Evolutionary conservation across 768 basidiomycete species (phyloP).

Genomic region (Leucocoprinus sp.): DNA sequence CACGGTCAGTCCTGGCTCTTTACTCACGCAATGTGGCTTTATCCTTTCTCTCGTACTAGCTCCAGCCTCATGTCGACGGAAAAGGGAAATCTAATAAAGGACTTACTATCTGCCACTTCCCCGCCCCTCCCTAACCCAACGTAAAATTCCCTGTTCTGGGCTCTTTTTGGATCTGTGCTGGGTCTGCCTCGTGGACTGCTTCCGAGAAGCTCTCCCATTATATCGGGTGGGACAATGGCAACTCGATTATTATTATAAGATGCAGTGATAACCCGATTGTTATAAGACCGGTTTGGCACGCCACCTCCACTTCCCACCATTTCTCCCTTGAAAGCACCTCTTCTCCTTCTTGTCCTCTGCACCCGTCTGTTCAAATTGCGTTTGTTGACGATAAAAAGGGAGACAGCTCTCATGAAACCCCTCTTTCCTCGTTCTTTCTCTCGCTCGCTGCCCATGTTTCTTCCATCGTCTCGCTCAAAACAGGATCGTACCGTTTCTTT

Average conservation of each 20-base stretch:
- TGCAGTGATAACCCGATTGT: too few relatives aligned
- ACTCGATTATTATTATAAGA: neutral
- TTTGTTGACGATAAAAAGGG: neutral
- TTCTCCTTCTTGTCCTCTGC: too few relatives aligned
- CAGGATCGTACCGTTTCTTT: neutral
- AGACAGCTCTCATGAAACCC: constrained; percentile 5
- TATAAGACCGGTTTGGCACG: neutral
- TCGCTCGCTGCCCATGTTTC: constrained; percentile 1
- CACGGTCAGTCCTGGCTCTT: neutral
- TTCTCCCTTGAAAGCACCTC: too few relatives aligned
- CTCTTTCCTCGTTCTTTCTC: constrained; percentile 1
- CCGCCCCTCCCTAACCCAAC: too few relatives aligned
- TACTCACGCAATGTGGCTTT: neutral
- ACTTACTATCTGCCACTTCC: constrained; percentile 7
- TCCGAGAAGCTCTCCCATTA: constrained; percentile 8
- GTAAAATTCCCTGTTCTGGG: constrained; percentile 9
- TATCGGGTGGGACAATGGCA: constrained; percentile 6
- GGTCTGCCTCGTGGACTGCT: constrained; percentile 9
- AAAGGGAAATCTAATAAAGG: constrained; percentile 1
- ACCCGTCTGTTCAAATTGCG: too few relatives aligned
- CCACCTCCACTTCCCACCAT: neutral
- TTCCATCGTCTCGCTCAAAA: constrained; percentile 1
- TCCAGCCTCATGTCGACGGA: neutral
- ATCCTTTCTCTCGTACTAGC: neutral
- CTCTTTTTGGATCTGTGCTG: constrained; percentile 7